Evolutionary conservation across 75 land plant species (phyloP).

Genomic region (Cupressus sempervirens): DNA sequence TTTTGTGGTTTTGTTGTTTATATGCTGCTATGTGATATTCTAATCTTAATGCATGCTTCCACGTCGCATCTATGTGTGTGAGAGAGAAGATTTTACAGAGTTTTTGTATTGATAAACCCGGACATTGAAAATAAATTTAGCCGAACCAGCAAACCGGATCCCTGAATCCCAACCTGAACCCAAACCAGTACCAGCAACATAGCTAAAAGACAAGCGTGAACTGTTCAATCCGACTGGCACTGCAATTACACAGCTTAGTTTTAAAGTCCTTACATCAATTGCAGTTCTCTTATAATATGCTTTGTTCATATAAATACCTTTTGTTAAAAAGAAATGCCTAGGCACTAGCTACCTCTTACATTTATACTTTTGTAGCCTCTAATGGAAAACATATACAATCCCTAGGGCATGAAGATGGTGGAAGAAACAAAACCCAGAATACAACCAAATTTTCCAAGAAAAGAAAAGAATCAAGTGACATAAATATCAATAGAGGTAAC

Average conservation of each 20-base stretch:
- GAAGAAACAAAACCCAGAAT: not conserved
- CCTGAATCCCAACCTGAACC: too few relatives aligned
- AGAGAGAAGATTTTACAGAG: too few relatives aligned
- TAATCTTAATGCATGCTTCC: too few relatives aligned
- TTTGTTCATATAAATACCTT: not conserved
- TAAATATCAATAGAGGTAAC: not conserved
- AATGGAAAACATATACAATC: not conserved
- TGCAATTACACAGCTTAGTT: not conserved
- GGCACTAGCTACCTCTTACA: not conserved
- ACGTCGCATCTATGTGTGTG: too few relatives aligned
- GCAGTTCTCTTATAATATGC: not conserved
- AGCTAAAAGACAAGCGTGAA: not conserved
- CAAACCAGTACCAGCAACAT: too few relatives aligned
- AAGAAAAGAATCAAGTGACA: not conserved
- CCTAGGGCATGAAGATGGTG: not conserved
- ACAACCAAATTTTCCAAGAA: constrained; percentile 1
- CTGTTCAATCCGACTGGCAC: not conserved
- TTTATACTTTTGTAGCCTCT: not conserved
- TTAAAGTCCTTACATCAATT: not conserved
- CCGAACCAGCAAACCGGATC: too few relatives aligned
- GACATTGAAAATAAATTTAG: too few relatives aligned
- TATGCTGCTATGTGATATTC: too few relatives aligned
- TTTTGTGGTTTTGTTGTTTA: too few relatives aligned
- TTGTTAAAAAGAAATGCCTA: not conserved
- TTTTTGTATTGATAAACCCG: too few relatives aligned